Conservation (phyloP, 495 filamentous ascomycete genomes). For the Aspergillus nidulans region DNA sequence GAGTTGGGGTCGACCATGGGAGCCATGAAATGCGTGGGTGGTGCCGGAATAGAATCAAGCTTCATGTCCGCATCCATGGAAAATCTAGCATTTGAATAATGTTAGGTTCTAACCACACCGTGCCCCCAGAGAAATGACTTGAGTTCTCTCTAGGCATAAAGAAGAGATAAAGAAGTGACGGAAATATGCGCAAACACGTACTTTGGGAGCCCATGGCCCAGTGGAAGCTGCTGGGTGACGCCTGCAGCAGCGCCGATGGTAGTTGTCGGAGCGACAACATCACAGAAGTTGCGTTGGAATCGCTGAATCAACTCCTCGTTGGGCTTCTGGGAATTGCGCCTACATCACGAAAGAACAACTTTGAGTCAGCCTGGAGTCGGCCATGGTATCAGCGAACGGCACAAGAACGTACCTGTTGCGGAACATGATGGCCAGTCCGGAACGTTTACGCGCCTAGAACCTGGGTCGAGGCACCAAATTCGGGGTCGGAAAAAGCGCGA, state of each 20-base stretch:
- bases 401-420: constrained; percentile 35
- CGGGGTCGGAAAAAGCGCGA: not conserved
- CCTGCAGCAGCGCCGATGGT: constrained; percentile 10
- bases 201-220: constrained; percentile 22
- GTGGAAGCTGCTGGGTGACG: constrained; percentile 1
- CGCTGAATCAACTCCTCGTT: constrained; percentile 75
- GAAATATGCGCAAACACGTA: constrained; percentile 12
- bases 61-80: constrained; percentile 56
- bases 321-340: constrained; percentile 83
- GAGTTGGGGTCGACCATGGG: constrained; percentile 82
- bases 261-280: constrained; percentile 43
- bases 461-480: not conserved
- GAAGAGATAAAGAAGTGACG: not conserved
- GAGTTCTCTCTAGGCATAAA: not conserved
- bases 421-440: constrained; percentile 29
- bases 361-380: constrained; percentile 5
- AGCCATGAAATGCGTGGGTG: constrained; percentile 74
- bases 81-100: constrained; percentile 23
- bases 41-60: constrained; percentile 68
- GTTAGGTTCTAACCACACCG: constrained; percentile 1
- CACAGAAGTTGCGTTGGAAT: constrained; percentile 77
- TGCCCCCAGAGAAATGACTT: not conserved
- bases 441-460: constrained; percentile 7
- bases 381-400: not conserved
- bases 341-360: constrained; percentile 26